phyloP scores from a whole-genome alignment of 768 basidiomycete genomes.

The Xerocomus spinulosus region DNA sequence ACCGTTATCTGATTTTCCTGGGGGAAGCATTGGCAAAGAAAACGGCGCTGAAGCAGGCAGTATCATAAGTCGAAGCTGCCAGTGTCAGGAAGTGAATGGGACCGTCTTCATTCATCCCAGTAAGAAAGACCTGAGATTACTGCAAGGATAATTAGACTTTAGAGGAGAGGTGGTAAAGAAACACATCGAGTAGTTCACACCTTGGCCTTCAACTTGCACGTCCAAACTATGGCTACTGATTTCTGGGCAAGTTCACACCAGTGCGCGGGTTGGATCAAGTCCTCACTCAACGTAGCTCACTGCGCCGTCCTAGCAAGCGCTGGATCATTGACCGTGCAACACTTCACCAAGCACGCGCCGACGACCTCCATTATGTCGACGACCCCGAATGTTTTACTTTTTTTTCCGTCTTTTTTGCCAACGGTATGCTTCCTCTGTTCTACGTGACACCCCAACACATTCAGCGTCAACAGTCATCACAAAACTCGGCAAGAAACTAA shows the following conservation, averaged over 20 bases:
- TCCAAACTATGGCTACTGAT: constrained; percentile 89
- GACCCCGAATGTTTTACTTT: constrained; percentile 75
- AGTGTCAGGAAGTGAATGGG: too few species aligned
- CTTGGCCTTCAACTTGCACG: too few species aligned
- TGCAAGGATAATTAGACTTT: too few species aligned
- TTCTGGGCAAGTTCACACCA: constrained; percentile 92
- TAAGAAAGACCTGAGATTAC: too few species aligned
- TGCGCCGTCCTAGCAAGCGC: constrained; percentile 57
- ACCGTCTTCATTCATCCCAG: too few species aligned
- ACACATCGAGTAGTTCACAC: too few species aligned
- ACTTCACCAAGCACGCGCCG: constrained; percentile 64
- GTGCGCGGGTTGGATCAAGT: constrained; percentile 39
- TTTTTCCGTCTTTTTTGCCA: constrained; percentile 84
- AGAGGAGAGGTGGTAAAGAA: too few species aligned
- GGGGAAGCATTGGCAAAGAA: too few species aligned
- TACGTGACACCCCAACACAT: background rate
- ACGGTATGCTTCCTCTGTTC: constrained; percentile 42
- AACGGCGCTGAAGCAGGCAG: too few species aligned
- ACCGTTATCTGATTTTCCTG: too few species aligned
- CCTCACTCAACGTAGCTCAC: constrained; percentile 15
- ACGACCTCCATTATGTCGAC: constrained; percentile 77
- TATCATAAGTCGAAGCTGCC: too few species aligned
- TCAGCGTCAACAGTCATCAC: constrained; percentile 56
- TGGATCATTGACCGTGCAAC: constrained; percentile 87
- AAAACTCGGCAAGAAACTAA: constrained; percentile 79